Percentiles rank a stretch among this genome's conserved stretches.
phyloP scores from a whole-genome alignment of 371 early-diverging fungal genomes.

The Saksenaea oblongispora region DNA sequence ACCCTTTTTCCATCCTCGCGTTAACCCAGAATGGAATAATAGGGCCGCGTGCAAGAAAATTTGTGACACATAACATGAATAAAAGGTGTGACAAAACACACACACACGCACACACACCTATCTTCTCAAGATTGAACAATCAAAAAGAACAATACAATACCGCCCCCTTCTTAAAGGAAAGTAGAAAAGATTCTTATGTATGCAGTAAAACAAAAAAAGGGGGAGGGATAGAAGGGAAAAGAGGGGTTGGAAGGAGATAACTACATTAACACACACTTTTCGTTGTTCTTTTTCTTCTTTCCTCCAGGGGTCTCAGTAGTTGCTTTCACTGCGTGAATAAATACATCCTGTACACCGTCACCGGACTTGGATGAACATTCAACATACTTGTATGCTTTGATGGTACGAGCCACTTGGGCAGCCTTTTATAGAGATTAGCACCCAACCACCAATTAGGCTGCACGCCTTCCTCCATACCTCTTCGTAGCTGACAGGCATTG shows the following conservation, averaged over 20 bases:
- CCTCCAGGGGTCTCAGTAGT: background rate
- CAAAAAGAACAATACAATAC: no score
- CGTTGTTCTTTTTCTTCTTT: conserved; percentile 17
- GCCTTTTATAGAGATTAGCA: conserved; percentile 6
- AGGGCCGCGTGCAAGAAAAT: no score
- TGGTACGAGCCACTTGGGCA: conserved; percentile 1
- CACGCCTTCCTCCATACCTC: conserved; percentile 16
- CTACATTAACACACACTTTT: conserved; percentile 31
- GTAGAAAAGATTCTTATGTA: background rate
- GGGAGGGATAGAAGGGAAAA: background rate
- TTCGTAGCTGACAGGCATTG: conserved; percentile 27
- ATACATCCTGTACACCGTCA: conserved; percentile 14
- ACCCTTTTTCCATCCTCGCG: no score
- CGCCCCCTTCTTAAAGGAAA: background rate
- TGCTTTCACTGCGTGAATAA: conserved; percentile 14
- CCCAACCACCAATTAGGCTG: background rate
- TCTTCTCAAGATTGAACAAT: no score
- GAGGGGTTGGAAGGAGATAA: background rate
- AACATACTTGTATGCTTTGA: conserved; percentile 13
- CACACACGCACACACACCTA: no score
- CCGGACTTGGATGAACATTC: conserved; percentile 17
- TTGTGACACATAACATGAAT: no score
- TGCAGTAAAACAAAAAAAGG: background rate
- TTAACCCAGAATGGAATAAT: no score
- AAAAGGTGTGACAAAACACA: no score